Evolutionary conservation across 345 rosid species (phyloP).

Genomic region (Citrus hindsii): DNA sequence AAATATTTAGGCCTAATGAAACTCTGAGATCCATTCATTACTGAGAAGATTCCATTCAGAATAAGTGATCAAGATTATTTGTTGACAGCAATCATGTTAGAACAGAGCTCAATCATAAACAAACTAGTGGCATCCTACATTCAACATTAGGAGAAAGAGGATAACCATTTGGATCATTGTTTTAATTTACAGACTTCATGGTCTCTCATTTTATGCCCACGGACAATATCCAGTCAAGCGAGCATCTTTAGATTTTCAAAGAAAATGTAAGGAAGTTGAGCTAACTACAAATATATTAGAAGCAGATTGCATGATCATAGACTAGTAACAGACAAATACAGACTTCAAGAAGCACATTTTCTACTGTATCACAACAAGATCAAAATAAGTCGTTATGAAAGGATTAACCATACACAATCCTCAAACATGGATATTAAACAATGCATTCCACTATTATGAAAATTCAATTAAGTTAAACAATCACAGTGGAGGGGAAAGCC

Average conservation of each 20-base stretch:
- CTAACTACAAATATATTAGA: background rate
- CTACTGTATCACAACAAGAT: background rate
- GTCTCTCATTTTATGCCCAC: background rate
- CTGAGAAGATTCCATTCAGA: background rate
- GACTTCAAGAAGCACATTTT: background rate
- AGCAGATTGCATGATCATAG: background rate
- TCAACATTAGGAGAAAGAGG: background rate
- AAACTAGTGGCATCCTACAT: background rate
- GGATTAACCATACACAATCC: background rate
- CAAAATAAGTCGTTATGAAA: background rate
- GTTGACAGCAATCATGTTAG: background rate
- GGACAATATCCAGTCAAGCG: background rate
- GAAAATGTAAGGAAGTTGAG: background rate
- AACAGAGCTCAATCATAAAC: background rate
- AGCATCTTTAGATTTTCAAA: background rate
- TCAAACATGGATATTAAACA: background rate
- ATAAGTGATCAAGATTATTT: background rate
- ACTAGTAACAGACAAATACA: background rate
- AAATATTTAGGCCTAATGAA: background rate
- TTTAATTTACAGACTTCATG: background rate
- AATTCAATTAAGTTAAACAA: background rate
- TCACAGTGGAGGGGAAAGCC: background rate
- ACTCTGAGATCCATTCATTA: background rate
- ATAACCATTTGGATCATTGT: background rate
- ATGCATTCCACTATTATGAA: background rate